phyloP scores from a whole-genome alignment of 2,329 filamentous ascomycete species.

The Cordyceps cicadae region DNA sequence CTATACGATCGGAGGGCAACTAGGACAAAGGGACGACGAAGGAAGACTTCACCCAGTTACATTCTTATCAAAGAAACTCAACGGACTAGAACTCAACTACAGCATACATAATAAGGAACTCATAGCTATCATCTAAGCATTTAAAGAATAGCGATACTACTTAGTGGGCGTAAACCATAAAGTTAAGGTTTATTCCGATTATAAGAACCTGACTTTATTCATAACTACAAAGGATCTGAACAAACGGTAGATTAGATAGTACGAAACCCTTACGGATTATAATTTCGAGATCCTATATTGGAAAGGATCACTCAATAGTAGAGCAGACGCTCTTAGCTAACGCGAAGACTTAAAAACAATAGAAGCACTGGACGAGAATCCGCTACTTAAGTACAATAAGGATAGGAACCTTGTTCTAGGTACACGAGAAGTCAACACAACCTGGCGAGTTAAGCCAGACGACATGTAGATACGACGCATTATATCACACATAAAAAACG shows the following conservation, averaged over 20 bases:
- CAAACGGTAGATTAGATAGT: too few species aligned
- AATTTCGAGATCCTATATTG: not conserved
- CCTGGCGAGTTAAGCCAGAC: too few species aligned
- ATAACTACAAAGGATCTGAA: not conserved
- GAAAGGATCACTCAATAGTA: not conserved
- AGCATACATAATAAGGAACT: slow-evolving; percentile 19
- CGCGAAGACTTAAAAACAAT: slow-evolving; percentile 17
- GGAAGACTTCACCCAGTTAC: not conserved
- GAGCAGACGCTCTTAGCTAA: not conserved
- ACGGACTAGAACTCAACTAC: too few species aligned
- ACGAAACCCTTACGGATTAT: not conserved
- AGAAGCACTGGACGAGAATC: too few species aligned
- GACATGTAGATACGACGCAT: too few species aligned
- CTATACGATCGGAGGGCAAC: not conserved
- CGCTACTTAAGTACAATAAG: too few species aligned
- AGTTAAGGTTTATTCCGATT: slow-evolving; percentile 16
- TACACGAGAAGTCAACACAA: too few species aligned
- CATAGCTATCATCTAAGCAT: slow-evolving; percentile 17
- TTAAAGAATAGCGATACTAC: slow-evolving; percentile 20
- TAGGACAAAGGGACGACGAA: not conserved
- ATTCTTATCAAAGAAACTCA: slow-evolving; percentile 10
- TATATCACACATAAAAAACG: too few species aligned
- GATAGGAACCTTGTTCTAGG: too few species aligned
- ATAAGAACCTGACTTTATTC: not conserved
- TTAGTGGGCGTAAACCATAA: slow-evolving; percentile 13